Conservation (phyloP, 2,329 filamentous ascomycete genomes). For the Pestalotiopsis sp. region DNA sequence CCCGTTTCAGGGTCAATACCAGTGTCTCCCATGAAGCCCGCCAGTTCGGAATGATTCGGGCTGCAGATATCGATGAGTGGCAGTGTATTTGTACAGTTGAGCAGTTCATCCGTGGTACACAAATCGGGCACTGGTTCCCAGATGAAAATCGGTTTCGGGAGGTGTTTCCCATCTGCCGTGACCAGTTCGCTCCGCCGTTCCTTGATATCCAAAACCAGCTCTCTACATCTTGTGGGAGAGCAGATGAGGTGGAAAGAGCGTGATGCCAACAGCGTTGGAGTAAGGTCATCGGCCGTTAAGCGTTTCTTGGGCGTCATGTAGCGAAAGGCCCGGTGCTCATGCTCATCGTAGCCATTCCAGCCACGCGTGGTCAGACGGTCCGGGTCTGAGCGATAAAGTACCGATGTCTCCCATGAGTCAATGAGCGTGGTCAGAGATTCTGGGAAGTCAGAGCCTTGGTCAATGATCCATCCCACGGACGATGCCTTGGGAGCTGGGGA, state of each 20-base stretch:
- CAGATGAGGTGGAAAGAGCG: slow-evolving; percentile 89
- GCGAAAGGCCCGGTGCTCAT: slow-evolving; percentile 75
- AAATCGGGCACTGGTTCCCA: slow-evolving; percentile 96
- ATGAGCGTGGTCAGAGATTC: slow-evolving; percentile 64
- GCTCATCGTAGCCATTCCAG: slow-evolving; percentile 86
- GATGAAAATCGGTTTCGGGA: slow-evolving; percentile 71
- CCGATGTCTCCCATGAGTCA: slow-evolving; percentile 75
- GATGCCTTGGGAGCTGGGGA: slow-evolving; percentile 69
- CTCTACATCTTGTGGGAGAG: slow-evolving; percentile 74
- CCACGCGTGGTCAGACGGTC: slow-evolving; percentile 80
- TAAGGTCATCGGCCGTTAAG: slow-evolving; percentile 73
- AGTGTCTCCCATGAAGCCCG: slow-evolving; percentile 73
- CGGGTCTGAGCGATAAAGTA: slow-evolving; percentile 66
- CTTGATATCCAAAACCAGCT: slow-evolving; percentile 73
- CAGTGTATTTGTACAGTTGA: slow-evolving; percentile 66
- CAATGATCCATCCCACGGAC: slow-evolving; percentile 86
- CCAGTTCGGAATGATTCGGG: slow-evolving; percentile 90
- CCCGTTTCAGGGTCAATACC: slow-evolving; percentile 58
- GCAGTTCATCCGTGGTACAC: slow-evolving; percentile 70
- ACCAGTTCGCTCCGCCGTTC: slow-evolving; percentile 50
- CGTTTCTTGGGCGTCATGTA: slow-evolving; percentile 88
- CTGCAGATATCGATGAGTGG: slow-evolving; percentile 65
- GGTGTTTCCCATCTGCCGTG: slow-evolving; percentile 24
- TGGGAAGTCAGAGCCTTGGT: slow-evolving; percentile 88
- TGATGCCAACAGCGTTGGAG: slow-evolving; percentile 66